Conservation (phyloP, 768 basidiomycete species). For the Favolaschia claudopus region DNA sequence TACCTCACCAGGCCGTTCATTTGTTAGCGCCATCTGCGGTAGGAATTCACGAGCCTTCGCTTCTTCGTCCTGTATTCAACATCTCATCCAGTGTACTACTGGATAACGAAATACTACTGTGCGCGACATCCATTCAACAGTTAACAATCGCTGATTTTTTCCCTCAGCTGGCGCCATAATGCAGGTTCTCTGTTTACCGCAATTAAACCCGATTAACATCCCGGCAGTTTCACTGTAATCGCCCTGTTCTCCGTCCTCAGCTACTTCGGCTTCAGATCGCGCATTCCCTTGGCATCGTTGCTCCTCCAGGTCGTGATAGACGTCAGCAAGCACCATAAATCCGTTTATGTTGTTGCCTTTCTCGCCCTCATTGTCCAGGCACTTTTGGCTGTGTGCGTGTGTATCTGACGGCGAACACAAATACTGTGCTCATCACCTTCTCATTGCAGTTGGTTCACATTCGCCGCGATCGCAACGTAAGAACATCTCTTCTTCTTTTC, state of each 20-base stretch:
- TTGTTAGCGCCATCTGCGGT: constrained; percentile 69
- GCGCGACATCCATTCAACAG: constrained; percentile 31
- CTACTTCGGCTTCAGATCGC: constrained; percentile 74
- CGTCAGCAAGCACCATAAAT: constrained; percentile 81
- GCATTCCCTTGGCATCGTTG: constrained; percentile 82
- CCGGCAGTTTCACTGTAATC: constrained; percentile 79
- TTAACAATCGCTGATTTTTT: background rate
- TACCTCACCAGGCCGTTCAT: constrained; percentile 1
- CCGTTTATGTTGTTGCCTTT: constrained; percentile 82
- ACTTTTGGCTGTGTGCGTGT: constrained; percentile 67
- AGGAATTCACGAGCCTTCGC: too few relatives aligned
- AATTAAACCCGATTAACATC: background rate
- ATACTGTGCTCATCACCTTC: constrained; percentile 18
- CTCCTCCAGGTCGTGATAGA: constrained; percentile 87
- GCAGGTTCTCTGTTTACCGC: background rate
- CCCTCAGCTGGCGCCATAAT: constrained; percentile 73
- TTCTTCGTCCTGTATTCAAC: background rate
- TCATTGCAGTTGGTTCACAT: constrained; percentile 71
- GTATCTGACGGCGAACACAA: background rate
- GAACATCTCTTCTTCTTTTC: constrained; percentile 15
- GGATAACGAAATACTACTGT: constrained; percentile 77
- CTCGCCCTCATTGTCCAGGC: constrained; percentile 75
- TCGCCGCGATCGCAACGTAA: constrained; percentile 77
- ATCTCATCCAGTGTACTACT: constrained; percentile 60
- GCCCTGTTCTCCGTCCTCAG: constrained; percentile 77